Evolutionary conservation across 495 filamentous ascomycete genomes (phyloP), one percentile per base, ranked within the genome.

Genomic region (Neurospora africana): DNA sequence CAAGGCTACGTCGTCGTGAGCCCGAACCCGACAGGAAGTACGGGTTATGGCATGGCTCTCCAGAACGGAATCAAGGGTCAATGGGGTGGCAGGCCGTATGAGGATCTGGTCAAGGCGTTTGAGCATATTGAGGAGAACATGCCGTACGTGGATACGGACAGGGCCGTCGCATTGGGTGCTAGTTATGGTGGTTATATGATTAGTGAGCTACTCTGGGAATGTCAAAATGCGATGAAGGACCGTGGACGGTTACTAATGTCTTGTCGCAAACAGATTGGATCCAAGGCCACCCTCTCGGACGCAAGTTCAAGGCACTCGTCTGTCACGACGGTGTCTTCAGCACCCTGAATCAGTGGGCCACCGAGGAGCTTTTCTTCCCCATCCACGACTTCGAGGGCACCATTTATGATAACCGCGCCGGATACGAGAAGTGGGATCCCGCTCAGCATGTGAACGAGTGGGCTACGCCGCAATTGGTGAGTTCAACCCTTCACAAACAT

Each of bases 261-360:
- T 19, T 10, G 3, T 36, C 69, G 70, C 5, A 68, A 70, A 65
- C 38, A 88, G 84, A 91, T 76, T 92, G 90, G 89, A 89, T 92
- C 74, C 89, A 91, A 79, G 90, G 90, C 53, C 88, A 91, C 39
- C 83, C 84, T 0, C 82, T 92, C 0, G 90, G 89, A 19, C 90
- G 91, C 68, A 91, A 92, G 75, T 95, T 96, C 86, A 93, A 93
- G 79, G 94, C 94, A 2, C 86, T 97, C 2, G 93, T 97, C 10
- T 94, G 91, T 72, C 95, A 98, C 79, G 95, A 97, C 79, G 94
- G 94, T 40, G 89, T 95, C 35, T 97, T 93, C 82, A 92, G 87
- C 79, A 94, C 92, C 74, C 84, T 89, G 7, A 88, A 87, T 68
- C 89, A 93, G 80, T 87, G 94, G 73, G 81, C 87, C 13, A 91